A percentile compares a stretch with the other conserved stretches of the same genome.
phyloP scores from a whole-genome alignment of 495 filamentous ascomycete genomes.

The Alectoria sarmentosa region DNA sequence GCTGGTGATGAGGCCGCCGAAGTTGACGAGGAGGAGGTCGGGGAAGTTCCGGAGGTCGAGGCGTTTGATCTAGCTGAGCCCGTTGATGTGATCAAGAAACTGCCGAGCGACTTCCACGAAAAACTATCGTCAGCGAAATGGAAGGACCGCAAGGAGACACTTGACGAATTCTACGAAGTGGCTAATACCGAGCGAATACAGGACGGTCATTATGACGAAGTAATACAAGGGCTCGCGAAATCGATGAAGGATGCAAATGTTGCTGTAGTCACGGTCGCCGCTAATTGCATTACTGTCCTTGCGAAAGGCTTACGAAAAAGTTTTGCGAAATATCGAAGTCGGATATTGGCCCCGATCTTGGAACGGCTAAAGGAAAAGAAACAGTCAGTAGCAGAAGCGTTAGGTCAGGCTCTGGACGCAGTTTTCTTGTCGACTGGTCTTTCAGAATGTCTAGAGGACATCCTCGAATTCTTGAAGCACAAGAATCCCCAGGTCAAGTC shows the following conservation, averaged over 20 bases:
- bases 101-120: conserved; percentile 76
- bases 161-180: conserved; percentile 70
- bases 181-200: conserved; percentile 89
- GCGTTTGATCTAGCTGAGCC: conserved; percentile 86
- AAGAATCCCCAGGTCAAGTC: conserved; percentile 98
- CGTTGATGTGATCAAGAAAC: conserved; percentile 77
- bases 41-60: conserved; percentile 66
- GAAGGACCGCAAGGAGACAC: conserved; percentile 95
- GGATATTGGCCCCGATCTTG: conserved; percentile 78
- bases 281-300: conserved; percentile 88
- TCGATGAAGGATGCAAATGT: conserved; percentile 99
- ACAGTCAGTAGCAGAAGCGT: conserved; percentile 74
- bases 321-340: conserved; percentile 74
- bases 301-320: conserved; percentile 76
- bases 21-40: conserved; percentile 52
- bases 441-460: conserved; percentile 82
- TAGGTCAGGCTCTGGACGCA: conserved; percentile 77
- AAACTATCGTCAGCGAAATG: conserved; percentile 84
- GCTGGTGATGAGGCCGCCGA: conserved; percentile 49
- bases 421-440: conserved; percentile 75
- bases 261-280: conserved; percentile 85
- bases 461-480: conserved; percentile 73
- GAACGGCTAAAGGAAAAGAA: conserved; percentile 98
- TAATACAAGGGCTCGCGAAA: conserved; percentile 76
- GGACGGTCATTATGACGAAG: conserved; percentile 80